phyloP scores from a whole-genome alignment of 2,329 filamentous ascomycete species.

The Aspergillus sp. region DNA sequence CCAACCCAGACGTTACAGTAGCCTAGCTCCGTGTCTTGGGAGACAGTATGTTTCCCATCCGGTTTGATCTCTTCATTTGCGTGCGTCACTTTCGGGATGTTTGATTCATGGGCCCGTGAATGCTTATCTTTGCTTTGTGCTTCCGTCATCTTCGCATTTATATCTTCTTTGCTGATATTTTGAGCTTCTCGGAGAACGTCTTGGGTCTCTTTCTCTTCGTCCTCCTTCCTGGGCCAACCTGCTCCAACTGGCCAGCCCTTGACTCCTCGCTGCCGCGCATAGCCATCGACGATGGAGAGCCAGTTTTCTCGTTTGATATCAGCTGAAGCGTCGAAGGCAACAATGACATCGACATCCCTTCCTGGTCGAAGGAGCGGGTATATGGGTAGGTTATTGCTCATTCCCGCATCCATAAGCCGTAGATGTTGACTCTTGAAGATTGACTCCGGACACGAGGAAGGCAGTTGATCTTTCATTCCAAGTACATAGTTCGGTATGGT shows the following conservation, averaged over 20 bases:
- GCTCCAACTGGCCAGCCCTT: constrained; percentile 92
- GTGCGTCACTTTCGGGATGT: constrained; percentile 21
- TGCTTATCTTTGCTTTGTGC: constrained; percentile 44
- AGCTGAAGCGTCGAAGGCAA: constrained; percentile 91
- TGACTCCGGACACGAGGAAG: constrained; percentile 70
- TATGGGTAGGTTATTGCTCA: constrained; percentile 96
- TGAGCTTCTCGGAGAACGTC: constrained; percentile 65
- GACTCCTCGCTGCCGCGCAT: constrained; percentile 81
- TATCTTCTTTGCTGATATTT: constrained; percentile 55
- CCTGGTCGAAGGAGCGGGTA: constrained; percentile 89
- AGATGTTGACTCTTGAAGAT: constrained; percentile 68
- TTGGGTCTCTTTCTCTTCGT: constrained; percentile 56
- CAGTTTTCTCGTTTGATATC: constrained; percentile 94
- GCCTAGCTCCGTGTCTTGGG: constrained; percentile 56
- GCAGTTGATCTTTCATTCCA: constrained; percentile 71
- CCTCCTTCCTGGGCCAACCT: constrained; percentile 74
- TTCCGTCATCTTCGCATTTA: constrained; percentile 58
- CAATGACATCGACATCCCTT: constrained; percentile 79
- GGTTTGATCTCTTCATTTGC: constrained; percentile 39
- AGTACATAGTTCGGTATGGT: constrained; percentile 84
- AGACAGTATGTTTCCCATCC: constrained; percentile 38
- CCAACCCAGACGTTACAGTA: constrained; percentile 97
- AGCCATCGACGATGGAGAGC: constrained; percentile 88
- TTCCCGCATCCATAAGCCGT: constrained; percentile 91
- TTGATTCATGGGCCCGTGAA: constrained; percentile 1